A percentile compares a stretch with the other conserved stretches of the same genome.
phyloP scores from a whole-genome alignment of 345 rosid species.

The Eucalyptus regnans region DNA sequence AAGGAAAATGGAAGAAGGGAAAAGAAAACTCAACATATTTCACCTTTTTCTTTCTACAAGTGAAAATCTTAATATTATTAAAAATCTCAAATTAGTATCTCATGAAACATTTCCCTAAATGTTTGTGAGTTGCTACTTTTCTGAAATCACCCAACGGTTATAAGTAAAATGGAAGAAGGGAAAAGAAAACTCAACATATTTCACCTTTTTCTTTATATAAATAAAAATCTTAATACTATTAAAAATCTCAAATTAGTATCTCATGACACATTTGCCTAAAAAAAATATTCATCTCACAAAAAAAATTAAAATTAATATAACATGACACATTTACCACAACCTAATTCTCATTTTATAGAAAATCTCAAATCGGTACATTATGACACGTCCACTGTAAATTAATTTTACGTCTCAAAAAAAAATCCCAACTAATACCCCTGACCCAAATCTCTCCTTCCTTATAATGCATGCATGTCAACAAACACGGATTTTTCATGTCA shows the following conservation, averaged over 20 bases:
- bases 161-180: neutral
- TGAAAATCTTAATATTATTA: too few species aligned
- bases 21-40: neutral
- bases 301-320: too few species aligned
- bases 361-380: rapidly evolving
- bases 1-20: neutral
- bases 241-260: neutral
- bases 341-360: too few species aligned
- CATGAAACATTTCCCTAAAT: too few species aligned
- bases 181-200: neutral
- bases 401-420: neutral
- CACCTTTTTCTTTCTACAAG: rapidly evolving
- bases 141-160: neutral
- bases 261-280: neutral
- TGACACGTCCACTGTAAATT: neutral
- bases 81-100: neutral
- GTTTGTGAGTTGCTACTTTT: neutral
- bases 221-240: neutral
- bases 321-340: neutral
- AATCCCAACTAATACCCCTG: neutral
- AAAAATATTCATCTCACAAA: neutral
- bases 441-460: neutral
- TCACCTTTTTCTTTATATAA: neutral
- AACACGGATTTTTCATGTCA: neutral
- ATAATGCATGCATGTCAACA: neutral